Base-by-base conservation (phyloP, 1,284 basidiomycete species). In the Cystobasidium sp. region DNA sequence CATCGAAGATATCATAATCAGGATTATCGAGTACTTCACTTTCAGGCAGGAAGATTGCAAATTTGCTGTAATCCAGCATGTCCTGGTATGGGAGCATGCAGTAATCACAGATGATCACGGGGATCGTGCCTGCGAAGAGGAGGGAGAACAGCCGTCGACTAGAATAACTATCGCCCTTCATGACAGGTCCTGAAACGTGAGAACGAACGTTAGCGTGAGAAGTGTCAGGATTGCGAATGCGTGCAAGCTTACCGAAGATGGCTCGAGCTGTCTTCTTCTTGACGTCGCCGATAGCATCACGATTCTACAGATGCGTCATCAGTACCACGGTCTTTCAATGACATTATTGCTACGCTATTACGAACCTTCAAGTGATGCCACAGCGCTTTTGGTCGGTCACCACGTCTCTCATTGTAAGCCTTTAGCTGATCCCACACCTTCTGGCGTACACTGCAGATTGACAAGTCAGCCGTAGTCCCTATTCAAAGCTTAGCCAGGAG, bases 21-120 rank as follows among this genome's bases (percentile, higher is more conserved):
- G 69, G 69, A 51, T 71, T 52, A 41, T 71, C 69, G 9, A 71
- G 61, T 18, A 71, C 47, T 61, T 71, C 59, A n/a, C 59, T 49
- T 55, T 71, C 69, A 7, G 69, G 58, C 14, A 71, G 59, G 69
- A 71, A 71, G 59, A 71, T 55, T n/a, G 61, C 58, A 37, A 71
- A 71, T 52, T 53, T 63, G 37, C 56, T 61, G 46, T 71, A 71
- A 61, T 71, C 69, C 14, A 71, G 46, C 49, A 71, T 55, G 18
- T 71, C 61, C 41, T 71, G 56, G 22, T 71, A 71, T 53, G 69
- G 69, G 39, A 71, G 61, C 69, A 71, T 71, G 56, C 56, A 71
- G 47, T 43, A 53, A 55, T 71, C 69, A 41, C 69, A 63, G 37
- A 71, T 71, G 14, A 71, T 64, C 10, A 71, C 69, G 18, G 69